phyloP scores from a whole-genome alignment of 169 alveolate genomes.

The Cryptosporidium parvum region DNA sequence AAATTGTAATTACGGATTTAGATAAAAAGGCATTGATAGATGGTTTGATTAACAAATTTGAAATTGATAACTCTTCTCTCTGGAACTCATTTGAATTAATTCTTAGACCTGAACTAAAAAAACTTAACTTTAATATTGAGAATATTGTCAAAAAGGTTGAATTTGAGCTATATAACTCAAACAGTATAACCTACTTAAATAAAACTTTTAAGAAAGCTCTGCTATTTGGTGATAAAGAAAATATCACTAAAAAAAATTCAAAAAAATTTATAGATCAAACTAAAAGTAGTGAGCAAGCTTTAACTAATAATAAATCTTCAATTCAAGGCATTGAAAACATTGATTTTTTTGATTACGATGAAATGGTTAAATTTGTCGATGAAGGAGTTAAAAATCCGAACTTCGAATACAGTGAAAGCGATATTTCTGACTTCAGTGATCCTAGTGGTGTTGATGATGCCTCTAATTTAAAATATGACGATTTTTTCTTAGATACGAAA shows the following conservation, averaged over 20 bases:
- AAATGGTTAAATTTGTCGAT: conserved; percentile 40
- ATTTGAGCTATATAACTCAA: not conserved
- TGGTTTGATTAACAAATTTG: conserved; percentile 19
- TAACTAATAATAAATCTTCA: not conserved
- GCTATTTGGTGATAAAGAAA: not conserved
- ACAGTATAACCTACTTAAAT: not conserved
- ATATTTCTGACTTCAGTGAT: conserved; percentile 18
- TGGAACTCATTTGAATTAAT: conserved; percentile 41
- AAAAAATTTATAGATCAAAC: not conserved
- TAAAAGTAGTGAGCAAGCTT: not conserved
- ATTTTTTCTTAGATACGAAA: conserved; percentile 9
- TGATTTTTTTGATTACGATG: conserved; percentile 57
- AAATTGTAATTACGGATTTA: conserved; percentile 3
- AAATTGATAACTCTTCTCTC: conserved; percentile 30
- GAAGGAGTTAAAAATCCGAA: not conserved
- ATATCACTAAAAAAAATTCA: not conserved
- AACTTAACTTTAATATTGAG: conserved; percentile 6
- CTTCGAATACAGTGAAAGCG: not conserved
- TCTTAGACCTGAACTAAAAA: conserved; percentile 25
- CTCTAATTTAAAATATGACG: conserved; percentile 25
- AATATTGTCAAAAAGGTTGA: conserved; percentile 24
- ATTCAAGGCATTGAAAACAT: conserved; percentile 1
- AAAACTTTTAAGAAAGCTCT: not conserved
- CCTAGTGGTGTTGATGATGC: not conserved
- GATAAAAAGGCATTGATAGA: not conserved